Conservation (phyloP, 192 early-diverging fungal species). For the Rhizophagus sp. region DNA sequence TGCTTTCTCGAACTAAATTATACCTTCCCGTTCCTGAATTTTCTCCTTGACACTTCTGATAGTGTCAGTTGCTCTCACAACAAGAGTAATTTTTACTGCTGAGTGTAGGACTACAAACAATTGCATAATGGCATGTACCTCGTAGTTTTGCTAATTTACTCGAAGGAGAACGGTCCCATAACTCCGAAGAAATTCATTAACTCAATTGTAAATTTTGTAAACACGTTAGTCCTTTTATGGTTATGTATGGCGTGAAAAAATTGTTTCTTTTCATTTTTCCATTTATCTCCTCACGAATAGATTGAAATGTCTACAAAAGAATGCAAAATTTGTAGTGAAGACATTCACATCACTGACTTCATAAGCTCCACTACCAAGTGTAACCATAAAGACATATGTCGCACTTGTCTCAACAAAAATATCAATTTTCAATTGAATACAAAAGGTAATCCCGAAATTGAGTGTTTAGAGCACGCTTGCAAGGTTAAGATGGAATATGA, state of each 20-base stretch:
- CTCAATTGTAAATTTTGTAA: not conserved
- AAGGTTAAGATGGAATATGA: not conserved
- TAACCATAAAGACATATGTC: not conserved
- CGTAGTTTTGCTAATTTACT: too few relatives aligned
- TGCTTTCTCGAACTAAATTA: too few relatives aligned
- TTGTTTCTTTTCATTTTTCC: too few relatives aligned
- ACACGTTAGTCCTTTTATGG: not conserved
- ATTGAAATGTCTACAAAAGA: not conserved
- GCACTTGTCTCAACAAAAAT: not conserved
- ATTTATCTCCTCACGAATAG: too few relatives aligned
- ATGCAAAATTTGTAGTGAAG: not conserved
- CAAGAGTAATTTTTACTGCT: slow-evolving; percentile 91
- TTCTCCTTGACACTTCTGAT: slow-evolving; percentile 77
- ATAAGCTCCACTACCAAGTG: not conserved
- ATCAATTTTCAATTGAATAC: not conserved
- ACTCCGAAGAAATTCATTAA: not conserved
- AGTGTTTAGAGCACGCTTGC: not conserved
- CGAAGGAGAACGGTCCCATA: too few relatives aligned
- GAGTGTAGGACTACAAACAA: slow-evolving; percentile 64
- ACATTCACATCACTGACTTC: not conserved
- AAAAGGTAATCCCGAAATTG: not conserved
- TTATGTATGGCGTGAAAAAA: too few relatives aligned
- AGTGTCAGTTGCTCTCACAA: slow-evolving; percentile 68
- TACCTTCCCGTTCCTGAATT: slow-evolving; percentile 49
- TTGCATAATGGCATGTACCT: slow-evolving; percentile 30